phyloP scores from a whole-genome alignment of 2,329 filamentous ascomycete species.

The Anisogramma anomala region DNA sequence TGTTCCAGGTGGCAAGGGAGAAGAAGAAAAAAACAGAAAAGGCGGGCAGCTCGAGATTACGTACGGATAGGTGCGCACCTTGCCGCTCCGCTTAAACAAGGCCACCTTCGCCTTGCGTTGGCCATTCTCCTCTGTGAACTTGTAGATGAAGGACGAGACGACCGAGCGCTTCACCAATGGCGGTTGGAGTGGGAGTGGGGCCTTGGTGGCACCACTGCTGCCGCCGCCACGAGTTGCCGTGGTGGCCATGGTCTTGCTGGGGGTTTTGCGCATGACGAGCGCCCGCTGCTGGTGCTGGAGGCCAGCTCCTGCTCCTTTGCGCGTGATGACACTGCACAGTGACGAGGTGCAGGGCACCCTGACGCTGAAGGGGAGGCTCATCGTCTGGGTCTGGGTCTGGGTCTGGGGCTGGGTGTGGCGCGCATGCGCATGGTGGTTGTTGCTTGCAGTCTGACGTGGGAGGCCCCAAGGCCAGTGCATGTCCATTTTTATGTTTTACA shows the following conservation, averaged over 20 bases:
- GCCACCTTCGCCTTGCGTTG: constrained; percentile 36
- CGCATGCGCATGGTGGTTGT: not conserved
- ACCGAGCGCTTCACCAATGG: constrained; percentile 30
- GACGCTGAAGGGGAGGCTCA: not conserved
- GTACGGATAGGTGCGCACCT: constrained; percentile 49
- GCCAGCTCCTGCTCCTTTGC: not conserved
- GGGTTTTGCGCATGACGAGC: not conserved
- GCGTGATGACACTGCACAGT: not conserved
- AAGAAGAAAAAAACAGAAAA: not conserved
- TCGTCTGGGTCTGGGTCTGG: not conserved
- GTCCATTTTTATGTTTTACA: too few relatives aligned
- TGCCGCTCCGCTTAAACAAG: constrained; percentile 48
- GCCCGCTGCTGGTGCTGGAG: too few relatives aligned
- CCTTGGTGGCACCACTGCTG: not conserved
- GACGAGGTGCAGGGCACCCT: not conserved
- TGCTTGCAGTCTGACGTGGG: too few relatives aligned
- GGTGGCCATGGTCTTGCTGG: constrained; percentile 13
- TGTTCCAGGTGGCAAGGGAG: not conserved
- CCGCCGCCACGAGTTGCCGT: not conserved
- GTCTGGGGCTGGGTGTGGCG: not conserved
- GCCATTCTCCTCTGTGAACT: constrained; percentile 25
- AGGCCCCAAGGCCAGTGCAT: too few relatives aligned
- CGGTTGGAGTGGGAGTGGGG: too few relatives aligned
- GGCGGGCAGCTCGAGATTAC: constrained; percentile 14
- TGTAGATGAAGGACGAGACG: constrained; percentile 41